These are phyloP conservation scores for Alternaria brassicicola DNA, from an alignment of 2,329 filamentous ascomycete genomes.

Conservation along the genomic window DNA sequence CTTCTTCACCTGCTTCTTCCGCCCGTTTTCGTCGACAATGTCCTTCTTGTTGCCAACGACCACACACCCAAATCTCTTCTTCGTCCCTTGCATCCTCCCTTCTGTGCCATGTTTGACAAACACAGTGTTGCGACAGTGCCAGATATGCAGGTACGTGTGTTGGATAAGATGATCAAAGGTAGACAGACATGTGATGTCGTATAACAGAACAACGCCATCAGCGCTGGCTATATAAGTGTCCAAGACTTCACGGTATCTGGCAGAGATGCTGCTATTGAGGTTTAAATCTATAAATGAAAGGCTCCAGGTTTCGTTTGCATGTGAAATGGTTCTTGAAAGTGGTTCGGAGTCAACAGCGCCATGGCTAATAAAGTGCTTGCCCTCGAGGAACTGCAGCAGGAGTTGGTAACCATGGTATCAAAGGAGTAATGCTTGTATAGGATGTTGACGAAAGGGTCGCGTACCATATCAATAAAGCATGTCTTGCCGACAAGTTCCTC, in stretches of 20 bases:
- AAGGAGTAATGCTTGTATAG: neutral
- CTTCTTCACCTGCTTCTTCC: constrained; percentile 20
- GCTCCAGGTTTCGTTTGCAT: constrained; percentile 11
- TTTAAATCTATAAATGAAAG: constrained; percentile 31
- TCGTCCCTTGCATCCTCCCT: constrained; percentile 1
- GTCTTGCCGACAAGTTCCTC: constrained; percentile 34
- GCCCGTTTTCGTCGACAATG: constrained; percentile 5
- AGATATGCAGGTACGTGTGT: constrained; percentile 25
- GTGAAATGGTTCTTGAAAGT: constrained; percentile 9
- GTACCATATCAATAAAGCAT: constrained; percentile 34
- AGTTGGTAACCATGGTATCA: neutral
- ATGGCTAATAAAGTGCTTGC: constrained; percentile 12
- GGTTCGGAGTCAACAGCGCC: constrained; percentile 10
- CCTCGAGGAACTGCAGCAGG: constrained; percentile 10
- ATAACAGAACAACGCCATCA: constrained; percentile 37
- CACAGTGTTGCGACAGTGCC: constrained; percentile 16
- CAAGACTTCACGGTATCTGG: constrained; percentile 3
- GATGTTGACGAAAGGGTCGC: neutral
- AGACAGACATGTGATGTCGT: constrained; percentile 30
- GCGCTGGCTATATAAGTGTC: constrained; percentile 14
- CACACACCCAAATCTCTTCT: constrained; percentile 35
- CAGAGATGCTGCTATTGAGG: constrained; percentile 15
- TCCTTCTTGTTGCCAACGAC: constrained; percentile 40
- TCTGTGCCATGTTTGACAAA: neutral
- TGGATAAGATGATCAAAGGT: constrained; percentile 32